These are phyloP conservation scores for Crithidia brevicula DNA, from an alignment of 208 protist genomes.

Conservation along the genomic window DNA sequence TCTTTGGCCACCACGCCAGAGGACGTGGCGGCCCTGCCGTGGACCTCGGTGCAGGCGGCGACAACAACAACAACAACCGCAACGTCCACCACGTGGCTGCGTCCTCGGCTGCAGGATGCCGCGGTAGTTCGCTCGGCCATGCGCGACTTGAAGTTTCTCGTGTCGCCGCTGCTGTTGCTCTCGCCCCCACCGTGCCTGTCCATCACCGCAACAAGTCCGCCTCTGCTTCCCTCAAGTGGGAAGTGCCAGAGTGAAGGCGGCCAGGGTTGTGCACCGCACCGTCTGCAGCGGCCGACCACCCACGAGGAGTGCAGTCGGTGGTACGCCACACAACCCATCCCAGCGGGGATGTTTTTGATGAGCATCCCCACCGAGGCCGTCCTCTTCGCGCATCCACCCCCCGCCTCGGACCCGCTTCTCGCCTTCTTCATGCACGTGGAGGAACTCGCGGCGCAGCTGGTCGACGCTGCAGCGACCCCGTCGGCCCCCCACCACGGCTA, in stretches of 20 bases:
- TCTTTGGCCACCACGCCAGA: too few species aligned
- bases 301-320: conserved; percentile 54
- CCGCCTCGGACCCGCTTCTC: conserved; percentile 52
- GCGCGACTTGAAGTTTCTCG: conserved; percentile 44
- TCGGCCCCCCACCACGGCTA: conserved; percentile 66
- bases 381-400: conserved; percentile 70
- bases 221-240: not conserved
- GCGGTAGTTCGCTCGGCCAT: conserved; percentile 51
- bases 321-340: conserved; percentile 61
- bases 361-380: conserved; percentile 73
- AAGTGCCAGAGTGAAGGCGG: not conserved
- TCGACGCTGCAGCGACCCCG: conserved; percentile 45
- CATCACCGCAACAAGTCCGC: not conserved
- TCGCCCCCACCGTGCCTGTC: conserved; percentile 21
- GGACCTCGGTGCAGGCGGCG: not conserved
- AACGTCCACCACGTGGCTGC: conserved; percentile 26
- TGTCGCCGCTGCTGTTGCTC: conserved; percentile 75
- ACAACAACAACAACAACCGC: not conserved
- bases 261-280: not conserved
- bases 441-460: conserved; percentile 74
- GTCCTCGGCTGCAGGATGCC: conserved; percentile 50
- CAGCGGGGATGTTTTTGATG: conserved; percentile 78
- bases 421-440: conserved; percentile 80
- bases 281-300: conserved; percentile 13
- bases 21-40: not conserved